Evolutionary conservation across 2,329 filamentous ascomycete species (phyloP).

Genomic region (Eurotiales sp.): DNA sequence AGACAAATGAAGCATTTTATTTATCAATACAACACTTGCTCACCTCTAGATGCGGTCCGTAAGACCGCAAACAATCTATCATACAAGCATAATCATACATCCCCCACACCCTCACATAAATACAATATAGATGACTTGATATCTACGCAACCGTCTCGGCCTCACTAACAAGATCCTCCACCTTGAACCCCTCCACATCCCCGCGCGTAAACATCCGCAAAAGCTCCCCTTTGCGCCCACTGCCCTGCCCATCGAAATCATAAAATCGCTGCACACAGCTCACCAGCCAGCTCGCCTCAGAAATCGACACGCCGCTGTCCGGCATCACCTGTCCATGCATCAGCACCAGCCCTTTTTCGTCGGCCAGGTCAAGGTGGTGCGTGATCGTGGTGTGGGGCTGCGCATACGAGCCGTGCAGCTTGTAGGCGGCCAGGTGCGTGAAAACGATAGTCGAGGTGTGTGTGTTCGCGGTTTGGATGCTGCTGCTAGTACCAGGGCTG

Average conservation of each 20-base stretch:
- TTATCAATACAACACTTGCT: no score
- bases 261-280: conserved; percentile 97
- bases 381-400: conserved; percentile 91
- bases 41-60: no score
- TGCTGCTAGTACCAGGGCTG: conserved; percentile 20
- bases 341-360: conserved; percentile 73
- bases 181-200: conserved; percentile 67
- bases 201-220: conserved; percentile 79
- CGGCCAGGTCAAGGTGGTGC: conserved; percentile 77
- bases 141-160: conserved; percentile 65
- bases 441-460: conserved; percentile 77
- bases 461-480: conserved; percentile 44
- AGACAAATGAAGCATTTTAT: not conserved
- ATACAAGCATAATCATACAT: not conserved
- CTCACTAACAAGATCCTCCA: conserved; percentile 84
- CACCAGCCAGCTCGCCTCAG: conserved; percentile 84
- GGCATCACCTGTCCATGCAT: conserved; percentile 79
- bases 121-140: not conserved
- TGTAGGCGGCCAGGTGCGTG: conserved; percentile 90
- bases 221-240: conserved; percentile 62
- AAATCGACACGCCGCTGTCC: conserved; percentile 68
- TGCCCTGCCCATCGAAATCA: conserved; percentile 53
- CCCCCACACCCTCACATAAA: not conserved
- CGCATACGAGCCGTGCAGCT: conserved; percentile 82
- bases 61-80: not conserved